A percentile compares a stretch with the other conserved stretches of the same genome.
Evolutionary conservation across 768 basidiomycete species (phyloP).

Genomic region (Tricholoma flavovirens): DNA sequence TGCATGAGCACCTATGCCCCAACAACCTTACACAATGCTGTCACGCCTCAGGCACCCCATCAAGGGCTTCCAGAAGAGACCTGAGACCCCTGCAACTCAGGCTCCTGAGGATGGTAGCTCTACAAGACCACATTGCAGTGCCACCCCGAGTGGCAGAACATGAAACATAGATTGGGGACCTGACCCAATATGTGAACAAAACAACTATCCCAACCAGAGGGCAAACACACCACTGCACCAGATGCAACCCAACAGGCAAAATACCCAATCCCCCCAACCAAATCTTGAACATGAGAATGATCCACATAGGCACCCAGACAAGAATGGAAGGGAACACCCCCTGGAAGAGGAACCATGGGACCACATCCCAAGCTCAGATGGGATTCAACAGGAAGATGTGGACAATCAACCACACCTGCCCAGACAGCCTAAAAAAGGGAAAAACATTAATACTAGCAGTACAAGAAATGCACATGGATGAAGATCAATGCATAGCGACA

Average conservation of each 20-base stretch:
- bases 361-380: background rate
- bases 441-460: conserved; percentile 13
- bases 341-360: background rate
- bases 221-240: background rate
- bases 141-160: background rate
- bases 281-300: background rate
- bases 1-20: background rate
- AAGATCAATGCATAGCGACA: conserved; percentile 11
- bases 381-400: background rate
- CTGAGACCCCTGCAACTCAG: background rate
- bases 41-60: background rate
- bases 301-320: background rate
- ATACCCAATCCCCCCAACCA: background rate
- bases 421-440: background rate
- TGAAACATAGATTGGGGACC: too few relatives aligned
- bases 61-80: background rate
- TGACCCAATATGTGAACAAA: too few relatives aligned
- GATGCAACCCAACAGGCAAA: background rate
- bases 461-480: conserved; percentile 25
- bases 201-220: background rate
- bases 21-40: background rate
- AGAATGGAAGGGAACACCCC: background rate
- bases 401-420: background rate
- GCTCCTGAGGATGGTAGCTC: background rate
- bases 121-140: background rate